Evolutionary conservation across 371 early-diverging fungal species (phyloP).

Genomic region (Apophysomyces elegans): DNA sequence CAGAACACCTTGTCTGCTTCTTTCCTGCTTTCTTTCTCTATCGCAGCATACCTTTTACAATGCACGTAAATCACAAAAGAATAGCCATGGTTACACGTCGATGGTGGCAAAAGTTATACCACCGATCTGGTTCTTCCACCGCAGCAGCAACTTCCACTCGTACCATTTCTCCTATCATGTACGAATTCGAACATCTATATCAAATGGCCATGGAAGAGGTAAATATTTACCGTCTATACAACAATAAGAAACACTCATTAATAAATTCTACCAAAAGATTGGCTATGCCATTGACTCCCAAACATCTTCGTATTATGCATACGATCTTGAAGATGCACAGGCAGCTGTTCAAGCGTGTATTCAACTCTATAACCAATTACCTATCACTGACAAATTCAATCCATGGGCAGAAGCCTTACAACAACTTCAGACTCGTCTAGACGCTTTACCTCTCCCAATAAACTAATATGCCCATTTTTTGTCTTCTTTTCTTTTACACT

Average conservation of each 20-base stretch:
- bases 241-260: neutral
- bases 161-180: neutral
- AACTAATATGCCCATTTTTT: neutral
- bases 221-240: neutral
- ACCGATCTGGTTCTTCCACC: neutral
- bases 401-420: conserved; percentile 29
- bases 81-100: neutral
- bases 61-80: neutral
- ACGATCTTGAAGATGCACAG: conserved; percentile 22
- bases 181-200: conserved; percentile 22
- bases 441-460: conserved; percentile 14
- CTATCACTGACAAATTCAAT: conserved; percentile 23
- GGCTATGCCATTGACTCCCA: conserved; percentile 32
- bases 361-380: conserved; percentile 16
- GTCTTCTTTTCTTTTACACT: conserved; percentile 2
- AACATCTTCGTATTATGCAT: conserved; percentile 35
- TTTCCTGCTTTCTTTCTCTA: neutral
- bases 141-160: neutral
- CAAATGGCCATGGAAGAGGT: conserved; percentile 30
- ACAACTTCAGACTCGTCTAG: conserved; percentile 21
- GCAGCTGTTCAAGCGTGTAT: conserved; percentile 24
- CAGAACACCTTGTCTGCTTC: neutral
- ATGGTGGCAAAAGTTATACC: neutral
- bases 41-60: neutral
- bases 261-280: conserved; percentile 15